phyloP scores from a whole-genome alignment of 164 flowering plant species.

The Liquidambar formosana region DNA sequence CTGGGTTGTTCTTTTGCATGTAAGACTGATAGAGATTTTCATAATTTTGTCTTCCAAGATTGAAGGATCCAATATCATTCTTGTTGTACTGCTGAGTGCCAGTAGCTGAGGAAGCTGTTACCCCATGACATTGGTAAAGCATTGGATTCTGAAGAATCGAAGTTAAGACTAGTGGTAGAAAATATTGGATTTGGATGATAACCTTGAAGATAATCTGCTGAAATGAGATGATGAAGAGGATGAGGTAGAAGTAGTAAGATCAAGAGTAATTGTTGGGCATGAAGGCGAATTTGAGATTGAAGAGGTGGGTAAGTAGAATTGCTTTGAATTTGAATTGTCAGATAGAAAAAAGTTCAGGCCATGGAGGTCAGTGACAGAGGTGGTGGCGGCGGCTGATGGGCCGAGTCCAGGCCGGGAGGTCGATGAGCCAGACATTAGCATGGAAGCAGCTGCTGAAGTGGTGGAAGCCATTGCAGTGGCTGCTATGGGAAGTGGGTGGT shows the following conservation, averaged over 20 bases:
- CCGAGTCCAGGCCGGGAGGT: slow-evolving; percentile 14
- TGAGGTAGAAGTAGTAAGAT: slow-evolving; percentile 62
- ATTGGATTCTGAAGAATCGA: slow-evolving; percentile 49
- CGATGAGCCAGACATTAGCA: slow-evolving; percentile 73
- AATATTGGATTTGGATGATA: slow-evolving; percentile 33
- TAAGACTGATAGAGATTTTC: slow-evolving; percentile 49
- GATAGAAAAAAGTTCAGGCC: slow-evolving; percentile 63
- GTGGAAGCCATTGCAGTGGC: slow-evolving; percentile 97
- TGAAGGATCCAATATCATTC: slow-evolving; percentile 30
- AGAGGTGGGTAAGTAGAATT: slow-evolving; percentile 56
- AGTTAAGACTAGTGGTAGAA: slow-evolving; percentile 59
- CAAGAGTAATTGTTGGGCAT: slow-evolving; percentile 86
- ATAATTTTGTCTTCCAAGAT: slow-evolving; percentile 30
- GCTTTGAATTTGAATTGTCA: slow-evolving; percentile 50
- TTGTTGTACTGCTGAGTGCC: slow-evolving; percentile 37
- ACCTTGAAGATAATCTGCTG: slow-evolving; percentile 26
- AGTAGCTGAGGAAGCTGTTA: slow-evolving; percentile 32
- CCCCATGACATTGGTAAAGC: slow-evolving; percentile 40
- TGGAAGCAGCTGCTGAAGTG: slow-evolving; percentile 88
- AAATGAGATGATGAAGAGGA: slow-evolving; percentile 39
- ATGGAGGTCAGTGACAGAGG: slow-evolving; percentile 36
- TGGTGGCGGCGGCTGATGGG: slow-evolving; percentile 10
- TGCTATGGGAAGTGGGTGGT: slow-evolving; percentile 72
- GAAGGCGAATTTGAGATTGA: slow-evolving; percentile 55
- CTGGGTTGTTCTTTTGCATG: slow-evolving; percentile 34